Evolutionary conservation across 1,284 basidiomycete species (phyloP).

Genomic region (Cryptococcus maquisensis): DNA sequence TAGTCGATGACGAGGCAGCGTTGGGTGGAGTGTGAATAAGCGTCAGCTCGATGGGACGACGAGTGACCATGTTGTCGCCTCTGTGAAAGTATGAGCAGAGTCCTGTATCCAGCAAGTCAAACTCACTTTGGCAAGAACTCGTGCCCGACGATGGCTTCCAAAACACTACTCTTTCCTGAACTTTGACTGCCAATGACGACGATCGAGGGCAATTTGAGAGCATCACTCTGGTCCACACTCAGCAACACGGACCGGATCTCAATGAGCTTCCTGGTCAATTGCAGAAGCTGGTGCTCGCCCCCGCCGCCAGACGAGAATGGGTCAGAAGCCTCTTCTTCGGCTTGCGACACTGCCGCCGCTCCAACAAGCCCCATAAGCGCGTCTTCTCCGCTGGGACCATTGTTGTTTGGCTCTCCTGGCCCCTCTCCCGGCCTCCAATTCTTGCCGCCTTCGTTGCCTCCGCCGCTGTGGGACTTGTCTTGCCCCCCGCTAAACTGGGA

Average conservation of each 20-base stretch:
- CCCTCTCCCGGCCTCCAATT: slow-evolving; percentile 33
- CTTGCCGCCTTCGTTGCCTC: slow-evolving; percentile 10
- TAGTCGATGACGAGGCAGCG: slow-evolving; percentile 51
- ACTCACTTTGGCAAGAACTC: slow-evolving; percentile 95
- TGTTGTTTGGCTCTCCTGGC: slow-evolving; percentile 25
- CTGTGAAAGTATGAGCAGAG: slow-evolving; percentile 49
- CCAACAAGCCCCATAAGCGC: slow-evolving; percentile 26
- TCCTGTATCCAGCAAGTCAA: not conserved
- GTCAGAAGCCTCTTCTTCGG: slow-evolving; percentile 14
- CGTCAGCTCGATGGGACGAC: slow-evolving; percentile 94
- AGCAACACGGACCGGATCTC: slow-evolving; percentile 91
- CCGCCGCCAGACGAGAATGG: slow-evolving; percentile 11
- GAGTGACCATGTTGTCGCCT: slow-evolving; percentile 99
- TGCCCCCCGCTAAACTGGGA: slow-evolving; percentile 18
- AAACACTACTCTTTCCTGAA: slow-evolving; percentile 93
- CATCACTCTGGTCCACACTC: slow-evolving; percentile 90
- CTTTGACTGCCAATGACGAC: slow-evolving; percentile 98
- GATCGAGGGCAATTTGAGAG: slow-evolving; percentile 90
- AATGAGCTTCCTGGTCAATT: slow-evolving; percentile 91
- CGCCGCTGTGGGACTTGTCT: slow-evolving; percentile 7
- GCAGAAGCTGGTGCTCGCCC: slow-evolving; percentile 60
- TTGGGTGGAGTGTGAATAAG: slow-evolving; percentile 79
- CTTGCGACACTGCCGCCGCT: slow-evolving; percentile 10
- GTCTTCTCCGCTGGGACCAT: slow-evolving; percentile 17
- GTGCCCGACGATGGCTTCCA: slow-evolving; percentile 96